Evolutionary conservation across 2,329 filamentous ascomycete species (phyloP), one percentile per base, ranked within the genome.

Genomic region (Penicillium occitanis): DNA sequence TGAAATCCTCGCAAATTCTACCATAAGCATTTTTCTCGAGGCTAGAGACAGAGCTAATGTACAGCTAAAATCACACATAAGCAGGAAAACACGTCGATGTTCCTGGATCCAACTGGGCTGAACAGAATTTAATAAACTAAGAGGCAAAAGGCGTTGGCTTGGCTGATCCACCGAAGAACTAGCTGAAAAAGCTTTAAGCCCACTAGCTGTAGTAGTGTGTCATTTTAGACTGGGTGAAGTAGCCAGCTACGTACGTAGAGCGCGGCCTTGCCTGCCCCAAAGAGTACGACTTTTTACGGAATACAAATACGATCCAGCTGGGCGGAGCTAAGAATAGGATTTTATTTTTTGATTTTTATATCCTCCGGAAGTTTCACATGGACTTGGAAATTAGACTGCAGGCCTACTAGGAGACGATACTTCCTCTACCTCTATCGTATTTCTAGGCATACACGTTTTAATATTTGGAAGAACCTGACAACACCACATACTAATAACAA

Each of bases 81-180:
- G 50, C 50, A 19, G 28, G 50, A 53, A 53, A 53, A n/a, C 50
- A 53, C 50, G 14, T 53, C 50, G 50, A 53, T 8, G 53, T 57
- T 37, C 53, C 53, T 57, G 53, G 53, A 57, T 57, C n/a, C 53
- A 37, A 37, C 33, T 57, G 30, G 51, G 51, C 30, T 57, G 51
- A 11, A 19, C 3, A 40, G 53, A 40, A 57, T 57, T 17, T 42
- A 42, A 57, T 40, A 19, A 40, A 37, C 51, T 57, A 57, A 57
- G 30, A 57, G 51, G 51, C 53, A 25, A 57, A 37, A 57, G 53
- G 53, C 53, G 33, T 17, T 22, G 53, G 33, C 53, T 57, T 57
- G 53, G 53, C 53, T 40, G 30, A 37, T 57, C 53, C 53, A 57
- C 53, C 53, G n/a, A 4, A 4, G n/a, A 33, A 11, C 28, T 53